Conservation (phyloP, 371 early-diverging fungal genomes). For the Mortierella sp. region DNA sequence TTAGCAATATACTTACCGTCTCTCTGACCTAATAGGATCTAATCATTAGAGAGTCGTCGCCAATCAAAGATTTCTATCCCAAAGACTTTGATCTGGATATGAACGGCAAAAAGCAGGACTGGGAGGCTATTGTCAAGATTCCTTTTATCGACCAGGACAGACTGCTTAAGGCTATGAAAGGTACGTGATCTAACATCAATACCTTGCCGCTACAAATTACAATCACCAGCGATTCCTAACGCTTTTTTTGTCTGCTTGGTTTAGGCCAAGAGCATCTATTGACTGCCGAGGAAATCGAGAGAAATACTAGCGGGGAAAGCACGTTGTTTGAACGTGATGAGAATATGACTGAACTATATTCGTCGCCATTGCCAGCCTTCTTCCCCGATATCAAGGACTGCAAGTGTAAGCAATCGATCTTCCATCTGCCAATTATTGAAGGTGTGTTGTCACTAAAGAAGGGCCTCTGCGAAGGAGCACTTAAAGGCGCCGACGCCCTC, state of each 20-base stretch:
- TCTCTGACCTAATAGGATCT: slow-evolving; percentile 62
- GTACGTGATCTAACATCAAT: slow-evolving; percentile 11
- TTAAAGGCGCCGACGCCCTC: slow-evolving; percentile 74
- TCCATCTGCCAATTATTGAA: slow-evolving; percentile 69
- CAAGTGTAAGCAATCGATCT: slow-evolving; percentile 62
- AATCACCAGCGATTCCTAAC: neutral
- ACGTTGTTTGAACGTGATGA: slow-evolving; percentile 72
- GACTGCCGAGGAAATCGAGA: slow-evolving; percentile 71
- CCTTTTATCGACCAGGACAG: slow-evolving; percentile 95
- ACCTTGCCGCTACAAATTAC: neutral
- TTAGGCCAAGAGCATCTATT: slow-evolving; percentile 72
- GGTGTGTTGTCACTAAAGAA: slow-evolving; percentile 65
- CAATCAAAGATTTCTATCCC: slow-evolving; percentile 96
- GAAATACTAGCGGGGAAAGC: slow-evolving; percentile 81
- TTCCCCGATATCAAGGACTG: slow-evolving; percentile 76
- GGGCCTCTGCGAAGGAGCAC: slow-evolving; percentile 76
- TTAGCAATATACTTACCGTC: neutral
- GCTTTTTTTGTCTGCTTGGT: neutral
- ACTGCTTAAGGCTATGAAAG: slow-evolving; percentile 84
- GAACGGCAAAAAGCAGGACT: slow-evolving; percentile 98
- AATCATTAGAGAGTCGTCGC: slow-evolving; percentile 86
- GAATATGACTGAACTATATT: slow-evolving; percentile 59
- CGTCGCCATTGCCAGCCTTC: slow-evolving; percentile 76
- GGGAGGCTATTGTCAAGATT: slow-evolving; percentile 97
- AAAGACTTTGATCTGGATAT: slow-evolving; percentile 91